Conservation (phyloP, 2,329 filamentous ascomycete species). For the Eutypella sp. region DNA sequence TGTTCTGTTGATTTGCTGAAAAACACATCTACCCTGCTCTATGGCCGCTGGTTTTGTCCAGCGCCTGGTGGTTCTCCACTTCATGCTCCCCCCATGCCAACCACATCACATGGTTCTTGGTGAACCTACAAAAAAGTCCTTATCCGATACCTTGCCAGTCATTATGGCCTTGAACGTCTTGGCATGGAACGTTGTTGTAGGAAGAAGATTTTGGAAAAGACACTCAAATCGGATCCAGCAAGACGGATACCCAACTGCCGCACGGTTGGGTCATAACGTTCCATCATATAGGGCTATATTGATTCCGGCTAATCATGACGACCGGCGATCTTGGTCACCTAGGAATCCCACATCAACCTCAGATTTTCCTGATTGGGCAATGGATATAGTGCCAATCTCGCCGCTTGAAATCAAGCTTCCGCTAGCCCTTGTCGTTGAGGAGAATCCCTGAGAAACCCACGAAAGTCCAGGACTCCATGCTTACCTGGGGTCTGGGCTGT, state of each 20-base stretch:
- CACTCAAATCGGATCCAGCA: background rate
- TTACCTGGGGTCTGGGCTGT: background rate
- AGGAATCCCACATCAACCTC: conserved; percentile 2
- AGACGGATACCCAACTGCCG: background rate
- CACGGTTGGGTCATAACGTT: conserved; percentile 9
- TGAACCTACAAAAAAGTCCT: too few species aligned
- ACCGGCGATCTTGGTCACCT: conserved; percentile 13
- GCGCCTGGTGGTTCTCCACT: too few species aligned
- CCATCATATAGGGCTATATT: conserved; percentile 12
- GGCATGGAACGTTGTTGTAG: too few species aligned
- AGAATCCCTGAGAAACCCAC: background rate
- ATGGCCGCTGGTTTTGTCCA: too few species aligned
- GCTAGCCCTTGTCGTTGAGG: background rate
- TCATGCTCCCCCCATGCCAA: too few species aligned
- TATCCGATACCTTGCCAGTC: too few species aligned
- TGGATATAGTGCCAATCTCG: conserved; percentile 11
- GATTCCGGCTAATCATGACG: conserved; percentile 21
- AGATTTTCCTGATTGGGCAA: conserved; percentile 7
- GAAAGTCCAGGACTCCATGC: background rate
- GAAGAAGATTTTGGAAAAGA: too few species aligned
- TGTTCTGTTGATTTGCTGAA: too few species aligned
- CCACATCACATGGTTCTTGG: too few species aligned
- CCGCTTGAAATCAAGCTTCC: conserved; percentile 9
- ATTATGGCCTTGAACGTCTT: too few species aligned
- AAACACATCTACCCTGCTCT: too few species aligned